Base-by-base conservation (phyloP, 306 rosid species). In the Amphicarpaea edgeworthii region DNA sequence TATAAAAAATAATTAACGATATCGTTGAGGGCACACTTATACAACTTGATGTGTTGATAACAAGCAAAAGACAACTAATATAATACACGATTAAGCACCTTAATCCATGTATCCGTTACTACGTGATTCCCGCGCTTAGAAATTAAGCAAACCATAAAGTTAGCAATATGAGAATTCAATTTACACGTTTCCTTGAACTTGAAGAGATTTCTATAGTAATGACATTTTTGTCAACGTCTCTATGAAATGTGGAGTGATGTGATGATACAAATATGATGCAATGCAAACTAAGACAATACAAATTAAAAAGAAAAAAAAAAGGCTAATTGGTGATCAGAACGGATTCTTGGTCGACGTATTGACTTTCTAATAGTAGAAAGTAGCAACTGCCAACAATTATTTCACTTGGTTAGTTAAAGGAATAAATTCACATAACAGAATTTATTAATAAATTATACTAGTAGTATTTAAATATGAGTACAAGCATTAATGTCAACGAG, bases 21-120 rank as follows among this genome's bases (percentile, higher is more conserved):
- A n/a, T n/a, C n/a, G 17, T 70, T 49, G 75, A 51, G 63, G 51
- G 63, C 64, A 70, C 50, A 19, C 50, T n/a, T n/a, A n/a, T n/a
- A 3, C 16, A 34, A 51, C 47, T 50, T 50, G 32, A 49, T 47
- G 7, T 6, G 7, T 50, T 10, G 28, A 68, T 69, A 49, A 19
- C 32, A 69, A 70, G 75, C 75, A 70, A 70, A 68, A 68, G 75
- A 6, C 46, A 70, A 16, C 30, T 50, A 69, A 30, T 30, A 30
- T 50, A 14, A 70, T 49, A n/a, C 6, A 16, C 11, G 7, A 32
- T 0, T 40, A 32, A 17, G 32, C 17, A 34, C 63, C 61, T 32
- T 70, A 67, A 43, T 67, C 37, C n/a, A n/a, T n/a, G n/a, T 20
- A 21, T 14, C 8, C 6, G 20, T 66, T 21, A 20, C 53, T 20